Evolutionary conservation across 2,329 filamentous ascomycete species (phyloP), one percentile per base, ranked within the genome.

Genomic region (Elsinoe australis): DNA sequence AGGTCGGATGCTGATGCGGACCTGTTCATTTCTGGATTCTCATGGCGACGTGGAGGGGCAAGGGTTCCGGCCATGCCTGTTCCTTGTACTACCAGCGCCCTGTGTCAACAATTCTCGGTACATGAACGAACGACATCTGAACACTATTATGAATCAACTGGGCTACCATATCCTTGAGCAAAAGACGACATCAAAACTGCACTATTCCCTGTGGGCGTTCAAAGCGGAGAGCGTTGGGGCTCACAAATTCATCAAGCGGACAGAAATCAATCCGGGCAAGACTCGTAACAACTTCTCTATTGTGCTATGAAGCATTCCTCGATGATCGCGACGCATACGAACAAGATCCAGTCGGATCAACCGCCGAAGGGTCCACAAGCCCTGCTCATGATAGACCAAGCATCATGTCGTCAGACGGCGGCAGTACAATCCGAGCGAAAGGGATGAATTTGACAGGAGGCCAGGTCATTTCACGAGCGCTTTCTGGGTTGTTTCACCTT

Each of bases 21-120:
- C 83, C 26, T 72, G 83, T 10, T 67, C 76, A 15, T 95, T 95
- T 60, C 69, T 94, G 35, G 76, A 63, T 14, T 34, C 35, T n/a
- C 32, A 26, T 15, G 34, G 34, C 19, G 49, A 48, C 49, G 52
- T 36, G 17, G 52, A 54, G 31, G 51, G 62, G 28, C 49, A 57
- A 15, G 34, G 60, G 19, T 62, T 66, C 42, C 77, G 85, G 38
- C 86, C 86, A 1, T 80, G 77, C 33, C 68, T 98, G 6, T 98
- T 98, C 63, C 70, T 98, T 22, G 92, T 98, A 7, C 70, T 98
- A 2, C 92, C 92, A 2, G 79, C 86, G 24, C 84, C 90, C 15
- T 98, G 92, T 60, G 74, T 96, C 42, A 75, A 78, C 17, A 98
- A 98, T 62, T 95, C 89, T 12, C 79, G 92, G 44, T 98, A 98